Evolutionary conservation across 2,329 filamentous ascomycete species (phyloP), one percentile per base, ranked within the genome.

Genomic region (Aspergillus sp.): DNA sequence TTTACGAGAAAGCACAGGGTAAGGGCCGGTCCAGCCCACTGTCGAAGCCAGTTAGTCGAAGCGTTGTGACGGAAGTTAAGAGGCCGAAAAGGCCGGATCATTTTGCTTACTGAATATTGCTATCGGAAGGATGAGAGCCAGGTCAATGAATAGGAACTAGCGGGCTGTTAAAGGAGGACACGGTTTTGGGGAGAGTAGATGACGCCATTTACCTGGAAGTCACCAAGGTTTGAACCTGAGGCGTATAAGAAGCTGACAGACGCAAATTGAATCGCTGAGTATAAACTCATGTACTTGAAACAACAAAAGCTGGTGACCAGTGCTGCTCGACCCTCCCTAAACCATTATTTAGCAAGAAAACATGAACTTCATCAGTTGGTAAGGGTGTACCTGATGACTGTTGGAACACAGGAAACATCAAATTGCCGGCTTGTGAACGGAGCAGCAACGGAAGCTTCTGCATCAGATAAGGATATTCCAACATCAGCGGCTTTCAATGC

Each of bases 211-310:
- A 87, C 85, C 77, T 98, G 95, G 72, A 99, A 98, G 75, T 99
- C 95, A 53, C 95, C 96, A 6, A 99, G 81, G 72, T 99, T 99
- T 9, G 91, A 96, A 11, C 90, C 96, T 7, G 88, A 92, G 6
- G 92, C 91, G 75, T 99, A 99, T 16, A 99, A 84, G 73, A 99
- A 97, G 82, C 90, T 96, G 71, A 99, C 96, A 0, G 91, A 92
- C 7, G 92, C 96, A 80, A 99, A 99, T 75, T 99, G 95, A 65
- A 99, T 99, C n/a, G 95, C 94, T 2, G 93, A 98, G 80, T 99
- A 99, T 65, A 99, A 79, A 69, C 91, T 96, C 96, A 99, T 99
- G 78, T 96, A 99, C 80, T 98, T 99, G 84, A 99, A 99, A 80
- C 95, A 99, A 79, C 91, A 96, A 80, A 99, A 99, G 76, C 92